Evolutionary conservation across 768 basidiomycete genomes (phyloP).

Genomic region (Lactarius vividus): DNA sequence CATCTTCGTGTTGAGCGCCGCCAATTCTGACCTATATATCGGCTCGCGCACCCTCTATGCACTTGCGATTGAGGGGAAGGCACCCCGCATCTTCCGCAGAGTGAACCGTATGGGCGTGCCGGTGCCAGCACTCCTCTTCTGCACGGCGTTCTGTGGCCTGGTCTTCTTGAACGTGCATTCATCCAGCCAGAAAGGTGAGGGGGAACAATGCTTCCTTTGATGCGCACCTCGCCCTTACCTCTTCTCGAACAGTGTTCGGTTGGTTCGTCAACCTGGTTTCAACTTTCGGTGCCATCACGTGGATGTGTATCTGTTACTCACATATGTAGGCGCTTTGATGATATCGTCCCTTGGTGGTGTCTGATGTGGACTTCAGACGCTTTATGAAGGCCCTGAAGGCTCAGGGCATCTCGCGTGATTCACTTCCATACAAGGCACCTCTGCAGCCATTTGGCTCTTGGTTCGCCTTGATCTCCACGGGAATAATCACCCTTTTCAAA

Average conservation of each 20-base stretch:
- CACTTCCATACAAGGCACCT: slow-evolving; percentile 54
- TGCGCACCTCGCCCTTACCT: not conserved
- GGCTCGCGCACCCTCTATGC: slow-evolving; percentile 48
- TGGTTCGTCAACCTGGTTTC: slow-evolving; percentile 44
- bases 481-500: slow-evolving; percentile 57
- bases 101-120: slow-evolving; percentile 38
- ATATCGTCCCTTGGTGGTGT: not conserved
- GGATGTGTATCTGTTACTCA: slow-evolving; percentile 50
- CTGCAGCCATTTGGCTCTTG: slow-evolving; percentile 61
- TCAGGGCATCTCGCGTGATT: slow-evolving; percentile 42
- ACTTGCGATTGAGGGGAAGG: slow-evolving; percentile 46
- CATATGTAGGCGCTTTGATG: slow-evolving; percentile 47
- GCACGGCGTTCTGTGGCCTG: slow-evolving; percentile 52
- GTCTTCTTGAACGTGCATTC: slow-evolving; percentile 57
- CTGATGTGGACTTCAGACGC: slow-evolving; percentile 33
- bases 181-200: slow-evolving; percentile 49
- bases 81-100: slow-evolving; percentile 41
- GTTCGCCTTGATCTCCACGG: slow-evolving; percentile 54
- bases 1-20: slow-evolving; percentile 59
- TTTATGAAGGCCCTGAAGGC: slow-evolving; percentile 49
- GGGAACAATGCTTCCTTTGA: not conserved
- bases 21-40: slow-evolving; percentile 63
- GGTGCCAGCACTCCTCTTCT: slow-evolving; percentile 47
- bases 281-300: slow-evolving; percentile 41
- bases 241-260: slow-evolving; percentile 31